phyloP scores from a whole-genome alignment of 352 stramenopile genomes.

The Pythium pyrilobum region DNA sequence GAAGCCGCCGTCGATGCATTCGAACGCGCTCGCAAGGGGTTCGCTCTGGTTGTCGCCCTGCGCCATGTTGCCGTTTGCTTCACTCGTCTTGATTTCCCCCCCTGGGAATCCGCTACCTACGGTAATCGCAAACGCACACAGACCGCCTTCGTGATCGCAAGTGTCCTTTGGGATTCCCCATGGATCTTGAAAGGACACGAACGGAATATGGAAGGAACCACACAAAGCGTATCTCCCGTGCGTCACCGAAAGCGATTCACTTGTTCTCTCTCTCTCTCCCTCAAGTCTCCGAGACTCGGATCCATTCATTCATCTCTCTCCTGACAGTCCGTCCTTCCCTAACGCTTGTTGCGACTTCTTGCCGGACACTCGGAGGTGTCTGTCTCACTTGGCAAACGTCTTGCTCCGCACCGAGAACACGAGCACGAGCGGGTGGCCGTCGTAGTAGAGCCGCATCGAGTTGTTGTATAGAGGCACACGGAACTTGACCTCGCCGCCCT shows the following conservation, averaged over 20 bases:
- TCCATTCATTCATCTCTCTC: too few species aligned
- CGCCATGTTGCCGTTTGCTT: too few species aligned
- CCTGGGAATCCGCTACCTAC: too few species aligned
- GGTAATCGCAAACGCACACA: too few species aligned
- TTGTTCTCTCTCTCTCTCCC: too few species aligned
- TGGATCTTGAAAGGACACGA: slow-evolving; percentile 3
- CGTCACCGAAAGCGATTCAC: background rate
- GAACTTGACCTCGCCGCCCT: slow-evolving; percentile 69
- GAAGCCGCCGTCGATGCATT: slow-evolving; percentile 42
- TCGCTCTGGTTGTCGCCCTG: slow-evolving; percentile 9
- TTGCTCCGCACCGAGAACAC: slow-evolving; percentile 79
- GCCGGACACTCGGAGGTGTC: too few species aligned
- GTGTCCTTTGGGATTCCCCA: too few species aligned
- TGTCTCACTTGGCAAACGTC: slow-evolving; percentile 75
- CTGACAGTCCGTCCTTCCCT: too few species aligned
- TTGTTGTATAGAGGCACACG: slow-evolving; percentile 74
- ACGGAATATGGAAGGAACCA: too few species aligned
- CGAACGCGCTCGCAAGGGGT: slow-evolving; percentile 22
- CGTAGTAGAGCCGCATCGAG: slow-evolving; percentile 72
- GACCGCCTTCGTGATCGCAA: too few species aligned
- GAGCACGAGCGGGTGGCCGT: slow-evolving; percentile 61
- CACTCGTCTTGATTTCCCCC: background rate
- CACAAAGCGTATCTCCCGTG: background rate
- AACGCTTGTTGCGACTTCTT: too few species aligned
- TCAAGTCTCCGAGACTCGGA: too few species aligned